phyloP scores from a whole-genome alignment of 306 rosid genomes.

The Abrus pulchellus region DNA sequence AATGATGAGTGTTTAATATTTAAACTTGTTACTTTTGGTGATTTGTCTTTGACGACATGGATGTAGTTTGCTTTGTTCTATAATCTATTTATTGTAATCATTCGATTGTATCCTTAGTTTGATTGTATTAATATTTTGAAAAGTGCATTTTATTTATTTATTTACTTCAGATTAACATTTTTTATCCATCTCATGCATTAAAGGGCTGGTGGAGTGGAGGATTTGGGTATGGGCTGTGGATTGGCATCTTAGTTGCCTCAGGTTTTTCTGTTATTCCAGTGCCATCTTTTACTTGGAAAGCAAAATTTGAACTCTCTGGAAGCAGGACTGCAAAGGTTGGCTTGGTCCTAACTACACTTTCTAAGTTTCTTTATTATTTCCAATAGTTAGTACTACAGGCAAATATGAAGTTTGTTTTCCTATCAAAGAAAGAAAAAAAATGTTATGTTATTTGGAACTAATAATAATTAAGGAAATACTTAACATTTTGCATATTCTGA shows the following conservation, averaged over 20 bases:
- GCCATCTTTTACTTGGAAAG: conserved; percentile 82
- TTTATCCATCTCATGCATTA: conserved; percentile 42
- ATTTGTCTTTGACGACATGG: conserved; percentile 9
- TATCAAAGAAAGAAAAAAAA: background rate
- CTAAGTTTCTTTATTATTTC: background rate
- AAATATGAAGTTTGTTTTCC: background rate
- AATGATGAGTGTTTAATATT: conserved; percentile 19
- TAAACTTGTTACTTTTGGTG: conserved; percentile 16
- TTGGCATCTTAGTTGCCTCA: conserved; percentile 84
- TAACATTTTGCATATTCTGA: conserved; percentile 13
- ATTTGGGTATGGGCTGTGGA: conserved; percentile 94
- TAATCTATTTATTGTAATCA: conserved; percentile 20
- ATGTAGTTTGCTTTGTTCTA: conserved; percentile 4
- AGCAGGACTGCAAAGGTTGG: conserved; percentile 70
- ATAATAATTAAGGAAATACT: background rate
- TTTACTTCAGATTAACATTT: conserved; percentile 31
- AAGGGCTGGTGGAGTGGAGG: conserved; percentile 99
- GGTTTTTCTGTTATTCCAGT: conserved; percentile 93
- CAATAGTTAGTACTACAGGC: background rate
- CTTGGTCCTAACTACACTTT: conserved; percentile 38
- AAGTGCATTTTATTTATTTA: conserved; percentile 24
- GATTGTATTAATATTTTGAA: conserved; percentile 20
- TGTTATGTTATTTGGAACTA: background rate
- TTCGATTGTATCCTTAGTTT: conserved; percentile 33
- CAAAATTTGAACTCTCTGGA: conserved; percentile 70